Evolutionary conservation across 768 basidiomycete genomes (phyloP), one percentile per base, ranked within the genome.

Genomic region (Hypholoma sublateritium): DNA sequence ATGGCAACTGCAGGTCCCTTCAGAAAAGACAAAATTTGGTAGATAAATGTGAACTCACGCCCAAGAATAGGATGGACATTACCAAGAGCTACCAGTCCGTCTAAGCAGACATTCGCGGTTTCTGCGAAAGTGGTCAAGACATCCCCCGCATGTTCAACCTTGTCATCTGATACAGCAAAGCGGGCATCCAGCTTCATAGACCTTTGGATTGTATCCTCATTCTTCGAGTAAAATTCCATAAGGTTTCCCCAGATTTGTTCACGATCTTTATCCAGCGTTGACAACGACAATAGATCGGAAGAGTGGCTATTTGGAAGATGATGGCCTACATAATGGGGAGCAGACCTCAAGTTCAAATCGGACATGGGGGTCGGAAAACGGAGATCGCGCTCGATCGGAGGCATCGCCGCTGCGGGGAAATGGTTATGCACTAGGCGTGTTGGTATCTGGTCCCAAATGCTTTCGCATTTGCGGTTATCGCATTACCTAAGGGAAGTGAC

Each of bases 1-100:
- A 80, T 72, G 19, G 69, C 77, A 28, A 80, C 79, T 64, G 41
- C 5, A 32, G 39, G 17, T 41, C 19, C 1, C 44, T 25, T 13
- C 28, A 32, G 16, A 24, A 17, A 32, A 16, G 4, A 37, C 17
- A 24, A 17, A 8, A 12, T 36, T 17, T 25, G 7, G 3, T 24
- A 14, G 28, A 24, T 14, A 5, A 11, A 19, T 9, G 13, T 41
- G n/a, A 48, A 51, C 7, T 39, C 39, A 62, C 61, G 19, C 4
- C 58, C 61, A 22, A 62, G 28, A 3, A 53, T 44, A 25, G 61
- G 61, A 53, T 59, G 58, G 17, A 59, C 53, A 25, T 58, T 57
- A 17, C 48, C 58, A 2, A 62, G 52, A 19, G 24, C 25, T 6
- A 49, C 46, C 21, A 60, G 32, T 1, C 59, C 56, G 14, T 57